Evolutionary conservation across 805 yeast genomes (phyloP).

Genomic region (Saccharomycopsis javanensis): DNA sequence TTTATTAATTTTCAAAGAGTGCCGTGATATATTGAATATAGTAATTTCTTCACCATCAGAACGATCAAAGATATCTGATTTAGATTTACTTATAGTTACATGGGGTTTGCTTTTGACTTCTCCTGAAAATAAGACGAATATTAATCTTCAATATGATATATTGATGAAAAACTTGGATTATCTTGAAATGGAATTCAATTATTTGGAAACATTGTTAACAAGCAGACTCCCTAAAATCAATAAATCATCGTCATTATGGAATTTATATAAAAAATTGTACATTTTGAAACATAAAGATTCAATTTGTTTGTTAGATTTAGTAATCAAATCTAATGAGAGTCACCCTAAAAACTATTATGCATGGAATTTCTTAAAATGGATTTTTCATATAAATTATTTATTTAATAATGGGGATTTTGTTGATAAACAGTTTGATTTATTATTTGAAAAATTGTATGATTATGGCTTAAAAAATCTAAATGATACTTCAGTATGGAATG

Average conservation of each 20-base stretch:
- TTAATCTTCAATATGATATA: constrained; percentile 9
- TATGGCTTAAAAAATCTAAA: neutral
- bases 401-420: neutral
- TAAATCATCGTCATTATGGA: constrained; percentile 29
- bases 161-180: constrained; percentile 6
- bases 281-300: neutral
- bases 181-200: constrained; percentile 7
- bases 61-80: neutral
- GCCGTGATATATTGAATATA: neutral
- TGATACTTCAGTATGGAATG: neutral
- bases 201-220: constrained; percentile 20
- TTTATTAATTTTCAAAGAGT: constrained; percentile 5
- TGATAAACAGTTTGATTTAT: neutral
- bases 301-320: neutral
- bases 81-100: constrained; percentile 14
- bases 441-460: neutral
- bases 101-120: constrained; percentile 24
- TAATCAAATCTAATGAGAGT: neutral
- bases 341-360: constrained; percentile 19
- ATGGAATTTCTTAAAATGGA: constrained; percentile 16
- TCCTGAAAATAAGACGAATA: constrained; percentile 25
- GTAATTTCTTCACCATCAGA: neutral
- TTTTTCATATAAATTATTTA: neutral
- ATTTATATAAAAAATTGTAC: constrained; percentile 21
- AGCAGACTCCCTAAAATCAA: constrained; percentile 25